Percentiles rank a stretch among this genome's conserved stretches.
These are phyloP conservation scores for Fusarium torreyae DNA, from an alignment of 2,329 filamentous ascomycete species.

Conservation along the genomic window DNA sequence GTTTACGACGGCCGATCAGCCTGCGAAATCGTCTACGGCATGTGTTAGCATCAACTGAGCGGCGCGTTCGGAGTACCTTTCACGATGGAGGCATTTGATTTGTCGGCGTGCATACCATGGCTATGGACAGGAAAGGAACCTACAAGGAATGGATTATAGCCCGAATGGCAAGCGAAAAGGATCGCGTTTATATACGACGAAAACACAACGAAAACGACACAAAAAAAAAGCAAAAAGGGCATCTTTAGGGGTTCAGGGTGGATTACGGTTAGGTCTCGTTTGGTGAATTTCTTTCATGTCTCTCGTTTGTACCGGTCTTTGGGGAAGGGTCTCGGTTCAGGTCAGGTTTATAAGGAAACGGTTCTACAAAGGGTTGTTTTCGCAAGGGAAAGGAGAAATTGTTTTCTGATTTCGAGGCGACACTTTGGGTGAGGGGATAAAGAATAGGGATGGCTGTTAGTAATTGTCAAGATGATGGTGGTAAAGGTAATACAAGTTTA, in stretches of 20 bases:
- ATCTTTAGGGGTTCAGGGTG: conserved; percentile 40
- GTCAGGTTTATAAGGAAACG: conserved; percentile 37
- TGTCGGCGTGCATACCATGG: conserved; percentile 40
- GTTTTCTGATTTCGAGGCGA: conserved; percentile 36
- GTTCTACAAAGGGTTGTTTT: conserved; percentile 41
- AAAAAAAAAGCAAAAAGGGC: conserved; percentile 40
- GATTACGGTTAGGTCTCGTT: conserved; percentile 32
- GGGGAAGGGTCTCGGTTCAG: conserved; percentile 37
- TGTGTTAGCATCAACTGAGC: conserved; percentile 42
- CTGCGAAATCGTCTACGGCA: conserved; percentile 43
- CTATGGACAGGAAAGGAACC: conserved; percentile 30
- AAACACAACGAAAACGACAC: conserved; percentile 34
- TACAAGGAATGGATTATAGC: conserved; percentile 29
- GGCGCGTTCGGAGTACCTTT: conserved; percentile 43
- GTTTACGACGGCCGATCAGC: conserved; percentile 36
- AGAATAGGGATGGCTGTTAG: conserved; percentile 13
- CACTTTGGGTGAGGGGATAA: not conserved
- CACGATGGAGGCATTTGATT: conserved; percentile 44
- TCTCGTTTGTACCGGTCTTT: conserved; percentile 38
- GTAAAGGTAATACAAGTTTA: conserved; percentile 34
- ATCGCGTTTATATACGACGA: conserved; percentile 34
- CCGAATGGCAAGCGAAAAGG: conserved; percentile 40
- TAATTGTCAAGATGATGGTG: conserved; percentile 28
- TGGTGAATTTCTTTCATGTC: conserved; percentile 33
- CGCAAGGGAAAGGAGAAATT: conserved; percentile 45